Conservation (phyloP, 2,329 filamentous ascomycete genomes). For the Monosporascus sp. region DNA sequence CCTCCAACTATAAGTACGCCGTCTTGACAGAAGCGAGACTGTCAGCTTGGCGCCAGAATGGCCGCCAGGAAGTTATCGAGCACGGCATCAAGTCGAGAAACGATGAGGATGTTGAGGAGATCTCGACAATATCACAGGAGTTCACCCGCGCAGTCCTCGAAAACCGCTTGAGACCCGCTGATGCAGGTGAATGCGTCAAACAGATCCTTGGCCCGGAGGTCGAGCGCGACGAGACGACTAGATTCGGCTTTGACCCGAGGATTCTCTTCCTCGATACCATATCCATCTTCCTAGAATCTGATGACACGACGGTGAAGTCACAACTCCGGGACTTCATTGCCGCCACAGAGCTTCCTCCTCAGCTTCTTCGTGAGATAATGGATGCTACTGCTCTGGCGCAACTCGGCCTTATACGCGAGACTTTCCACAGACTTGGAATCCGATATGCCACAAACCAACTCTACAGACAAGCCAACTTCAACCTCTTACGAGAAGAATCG, state of each 20-base stretch:
- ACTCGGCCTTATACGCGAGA: constrained; percentile 76
- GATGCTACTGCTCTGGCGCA: constrained; percentile 71
- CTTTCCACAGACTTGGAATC: constrained; percentile 76
- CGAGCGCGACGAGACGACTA: constrained; percentile 38
- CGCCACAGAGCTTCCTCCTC: constrained; percentile 65
- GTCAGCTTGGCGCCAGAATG: constrained; percentile 60
- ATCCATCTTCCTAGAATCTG: constrained; percentile 70
- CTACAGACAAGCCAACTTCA: constrained; percentile 96
- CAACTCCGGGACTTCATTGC: constrained; percentile 63
- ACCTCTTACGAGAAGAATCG: constrained; percentile 87
- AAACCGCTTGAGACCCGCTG: constrained; percentile 57
- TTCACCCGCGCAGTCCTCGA: constrained; percentile 72
- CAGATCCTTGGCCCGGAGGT: constrained; percentile 62
- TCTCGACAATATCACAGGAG: constrained; percentile 78
- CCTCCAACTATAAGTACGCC: constrained; percentile 62
- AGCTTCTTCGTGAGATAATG: constrained; percentile 74
- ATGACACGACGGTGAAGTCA: constrained; percentile 44
- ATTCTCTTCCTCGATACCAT: constrained; percentile 78
- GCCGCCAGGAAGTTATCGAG: constrained; percentile 61
- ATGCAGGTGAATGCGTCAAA: constrained; percentile 68
- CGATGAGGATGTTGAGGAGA: constrained; percentile 61
- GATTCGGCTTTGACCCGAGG: constrained; percentile 52
- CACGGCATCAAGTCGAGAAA: constrained; percentile 59
- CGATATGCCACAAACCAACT: constrained; percentile 88
- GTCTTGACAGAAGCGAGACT: constrained; percentile 68